These are phyloP conservation scores for Lasiodiplodia sp. DNA, from an alignment of 2,329 filamentous ascomycete genomes.

Conservation along the genomic window DNA sequence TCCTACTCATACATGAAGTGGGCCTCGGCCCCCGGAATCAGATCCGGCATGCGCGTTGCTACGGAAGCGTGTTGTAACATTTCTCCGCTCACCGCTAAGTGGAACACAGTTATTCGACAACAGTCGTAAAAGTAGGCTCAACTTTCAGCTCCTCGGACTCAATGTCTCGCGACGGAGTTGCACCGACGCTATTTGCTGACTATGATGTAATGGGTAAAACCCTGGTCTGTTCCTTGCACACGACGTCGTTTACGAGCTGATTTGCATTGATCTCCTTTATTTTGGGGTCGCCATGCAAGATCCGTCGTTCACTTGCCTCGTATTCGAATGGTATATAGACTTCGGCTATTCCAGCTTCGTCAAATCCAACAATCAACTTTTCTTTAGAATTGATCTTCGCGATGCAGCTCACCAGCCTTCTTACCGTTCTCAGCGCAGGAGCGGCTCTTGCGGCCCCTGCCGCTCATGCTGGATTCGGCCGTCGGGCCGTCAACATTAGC, in stretches of 20 bases:
- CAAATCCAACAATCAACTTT: neutral
- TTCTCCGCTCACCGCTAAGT: no score
- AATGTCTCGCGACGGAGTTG: no score
- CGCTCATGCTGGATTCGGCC: neutral
- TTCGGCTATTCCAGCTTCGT: neutral
- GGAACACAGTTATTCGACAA: no score
- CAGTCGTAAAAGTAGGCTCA: no score
- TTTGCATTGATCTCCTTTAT: neutral
- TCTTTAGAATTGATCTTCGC: neutral
- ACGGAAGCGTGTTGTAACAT: no score
- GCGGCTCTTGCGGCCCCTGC: conserved; percentile 2
- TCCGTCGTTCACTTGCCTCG: neutral
- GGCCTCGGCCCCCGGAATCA: no score
- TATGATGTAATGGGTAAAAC: neutral
- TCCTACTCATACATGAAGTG: no score
- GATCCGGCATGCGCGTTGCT: no score
- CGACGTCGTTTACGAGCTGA: conserved; percentile 1
- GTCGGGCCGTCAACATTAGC: neutral
- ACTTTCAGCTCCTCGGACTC: neutral
- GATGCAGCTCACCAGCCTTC: conserved; percentile 1
- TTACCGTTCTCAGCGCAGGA: neutral
- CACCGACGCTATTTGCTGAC: no score
- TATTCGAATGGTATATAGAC: conserved; percentile 2
- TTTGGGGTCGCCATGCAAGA: neutral
- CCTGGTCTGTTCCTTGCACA: neutral